Percentiles rank a stretch among this genome's conserved stretches.
Evolutionary conservation across 495 filamentous ascomycete species (phyloP).

Genomic region (Aspergillus haitiensis): DNA sequence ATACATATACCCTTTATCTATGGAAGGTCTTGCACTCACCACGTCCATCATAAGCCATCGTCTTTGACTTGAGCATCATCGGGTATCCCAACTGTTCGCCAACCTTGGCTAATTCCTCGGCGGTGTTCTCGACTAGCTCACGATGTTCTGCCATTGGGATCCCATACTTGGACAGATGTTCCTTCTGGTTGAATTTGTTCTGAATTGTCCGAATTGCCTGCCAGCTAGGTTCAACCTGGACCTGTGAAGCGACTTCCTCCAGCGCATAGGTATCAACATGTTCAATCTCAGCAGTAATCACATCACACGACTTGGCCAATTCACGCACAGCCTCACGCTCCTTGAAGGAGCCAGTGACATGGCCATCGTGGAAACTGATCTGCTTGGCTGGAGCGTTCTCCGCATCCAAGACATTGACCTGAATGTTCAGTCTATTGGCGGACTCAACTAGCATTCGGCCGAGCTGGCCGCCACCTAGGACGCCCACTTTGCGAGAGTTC

Average conservation of each 20-base stretch:
- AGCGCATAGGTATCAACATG: constrained; percentile 93
- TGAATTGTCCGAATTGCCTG: constrained; percentile 87
- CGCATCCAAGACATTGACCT: constrained; percentile 76
- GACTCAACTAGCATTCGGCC: constrained; percentile 96
- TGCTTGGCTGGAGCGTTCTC: constrained; percentile 85
- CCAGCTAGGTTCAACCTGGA: constrained; percentile 81
- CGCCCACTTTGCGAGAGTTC: constrained; percentile 58
- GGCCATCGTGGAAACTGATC: constrained; percentile 69
- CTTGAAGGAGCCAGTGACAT: constrained; percentile 85
- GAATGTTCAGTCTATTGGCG: constrained; percentile 81
- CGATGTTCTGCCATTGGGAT: constrained; percentile 73
- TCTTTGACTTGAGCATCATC: constrained; percentile 93
- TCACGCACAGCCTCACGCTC: constrained; percentile 72
- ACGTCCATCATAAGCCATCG: constrained; percentile 89
- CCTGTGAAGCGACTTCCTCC: constrained; percentile 70
- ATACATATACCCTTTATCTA: not conserved
- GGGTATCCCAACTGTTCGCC: constrained; percentile 74
- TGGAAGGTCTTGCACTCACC: constrained; percentile 37
- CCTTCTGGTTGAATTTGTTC: constrained; percentile 94
- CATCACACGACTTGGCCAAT: constrained; percentile 74
- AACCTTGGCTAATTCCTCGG: constrained; percentile 61
- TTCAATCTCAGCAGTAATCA: constrained; percentile 96
- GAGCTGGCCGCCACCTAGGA: constrained; percentile 79
- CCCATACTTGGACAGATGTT: constrained; percentile 63
- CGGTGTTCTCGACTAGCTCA: constrained; percentile 52